These are phyloP conservation scores for Lichtheimia ramosa DNA, from an alignment of 371 early-diverging fungal species.

Conservation along the genomic window DNA sequence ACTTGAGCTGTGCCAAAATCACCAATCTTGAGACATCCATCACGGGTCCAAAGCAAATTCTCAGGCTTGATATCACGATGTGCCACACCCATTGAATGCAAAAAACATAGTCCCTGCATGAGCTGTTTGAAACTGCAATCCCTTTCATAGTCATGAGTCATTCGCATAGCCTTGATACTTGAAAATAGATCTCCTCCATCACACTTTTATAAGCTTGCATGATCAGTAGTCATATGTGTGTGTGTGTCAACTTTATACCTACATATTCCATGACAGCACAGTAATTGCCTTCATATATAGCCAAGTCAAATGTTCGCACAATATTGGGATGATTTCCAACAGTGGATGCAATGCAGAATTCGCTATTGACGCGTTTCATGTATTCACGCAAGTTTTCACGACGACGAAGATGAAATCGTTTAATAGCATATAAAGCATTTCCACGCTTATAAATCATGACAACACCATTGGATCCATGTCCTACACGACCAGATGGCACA, in stretches of 20 bases:
- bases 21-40: constrained; percentile 66
- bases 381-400: constrained; percentile 87
- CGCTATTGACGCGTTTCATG: constrained; percentile 85
- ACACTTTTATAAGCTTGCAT: constrained; percentile 32
- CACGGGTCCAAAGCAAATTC: constrained; percentile 52
- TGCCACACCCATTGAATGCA: constrained; percentile 47
- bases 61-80: constrained; percentile 72
- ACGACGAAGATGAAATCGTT: constrained; percentile 85
- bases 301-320: constrained; percentile 88
- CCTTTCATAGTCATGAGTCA: constrained; percentile 33
- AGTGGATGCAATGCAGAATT: constrained; percentile 88
- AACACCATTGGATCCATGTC: neutral
- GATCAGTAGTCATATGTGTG: neutral
- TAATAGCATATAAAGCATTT: constrained; percentile 63
- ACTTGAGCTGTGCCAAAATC: constrained; percentile 95
- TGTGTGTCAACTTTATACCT: constrained; percentile 11
- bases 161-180: constrained; percentile 26
- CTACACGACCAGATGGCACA: constrained; percentile 46
- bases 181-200: constrained; percentile 50
- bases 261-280: constrained; percentile 92
- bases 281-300: constrained; percentile 84
- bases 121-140: constrained; percentile 72
- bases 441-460: constrained; percentile 3
- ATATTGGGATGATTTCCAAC: constrained; percentile 85
- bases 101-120: constrained; percentile 80